Base-by-base conservation (phyloP, 2,329 filamentous ascomycete genomes). In the Cordyceps pruinosa region DNA sequence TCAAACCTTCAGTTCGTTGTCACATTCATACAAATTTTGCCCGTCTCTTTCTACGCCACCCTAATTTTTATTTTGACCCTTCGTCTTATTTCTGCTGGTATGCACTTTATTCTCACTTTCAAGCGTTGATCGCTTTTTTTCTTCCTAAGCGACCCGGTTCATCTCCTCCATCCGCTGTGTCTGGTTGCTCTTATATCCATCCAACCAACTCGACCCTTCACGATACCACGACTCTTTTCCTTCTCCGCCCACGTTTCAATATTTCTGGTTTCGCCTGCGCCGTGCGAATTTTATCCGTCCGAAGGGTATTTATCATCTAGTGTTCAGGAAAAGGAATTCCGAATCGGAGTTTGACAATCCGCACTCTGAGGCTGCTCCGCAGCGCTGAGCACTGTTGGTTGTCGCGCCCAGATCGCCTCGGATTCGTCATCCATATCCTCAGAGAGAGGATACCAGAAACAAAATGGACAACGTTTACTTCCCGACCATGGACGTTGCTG, bases 1-100 rank as follows among this genome's bases (percentile, higher is more conserved):
- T 26, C 37, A 28, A 52, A 52, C 37, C 49, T 19, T 53, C 50
- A 53, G 39, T 53, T 53, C 28, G 19, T 44, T 41, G 23, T 53
- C 50, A 53, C 50, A 35, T 53, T 42, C 41, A 13, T 8, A n/a
- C 17, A 26, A 23, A 23, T 25, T 51, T 17, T 41, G n/a, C n/a
- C 37, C 37, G 3, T 52, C 23, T 35, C 32, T 25, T 28, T 23
- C 23, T 35, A 8, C 50, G 50, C 50, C 50, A 53, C 50, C 15
- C 35, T 45, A 13, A 23, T 53, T 25, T 26, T 45, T 15, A 5
- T 35, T 42, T 44, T n/a, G 3, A 19, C 26, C n/a, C 41, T 53
- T 23, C 21, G 25, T 13, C 37, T 5, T 8, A 6, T 25, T 15
- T 53, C 37, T n/a, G 12, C 17, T 30, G 35, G 4, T 32, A 41